Evolutionary conservation across 345 rosid genomes (phyloP).

Genomic region (Theobroma cacao): DNA sequence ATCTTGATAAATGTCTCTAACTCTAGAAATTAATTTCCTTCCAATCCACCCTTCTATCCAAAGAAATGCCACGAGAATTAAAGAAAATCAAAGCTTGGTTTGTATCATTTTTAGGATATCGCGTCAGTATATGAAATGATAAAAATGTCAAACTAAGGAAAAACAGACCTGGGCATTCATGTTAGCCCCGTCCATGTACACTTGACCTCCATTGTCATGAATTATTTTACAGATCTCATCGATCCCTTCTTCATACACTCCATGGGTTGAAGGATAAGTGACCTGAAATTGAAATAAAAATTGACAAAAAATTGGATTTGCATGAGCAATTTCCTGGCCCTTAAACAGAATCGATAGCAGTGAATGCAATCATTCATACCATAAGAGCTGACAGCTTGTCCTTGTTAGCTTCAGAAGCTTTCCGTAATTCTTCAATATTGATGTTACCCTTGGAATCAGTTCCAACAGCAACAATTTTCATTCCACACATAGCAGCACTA

Average conservation of each 20-base stretch:
- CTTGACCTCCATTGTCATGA: constrained; percentile 97
- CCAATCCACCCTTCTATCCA: no score
- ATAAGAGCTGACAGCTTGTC: constrained; percentile 91
- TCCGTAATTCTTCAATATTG: constrained; percentile 79
- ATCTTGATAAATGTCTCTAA: no score
- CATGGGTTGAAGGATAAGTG: constrained; percentile 97
- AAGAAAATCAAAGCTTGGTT: no score
- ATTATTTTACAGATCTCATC: constrained; percentile 93
- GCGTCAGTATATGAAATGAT: not conserved
- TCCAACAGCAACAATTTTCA: constrained; percentile 95
- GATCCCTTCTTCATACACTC: constrained; percentile 95
- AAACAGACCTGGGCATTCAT: constrained; percentile 97
- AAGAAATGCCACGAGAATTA: no score
- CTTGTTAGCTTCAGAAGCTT: constrained; percentile 89
- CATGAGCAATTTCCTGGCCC: not conserved
- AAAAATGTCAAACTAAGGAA: not conserved
- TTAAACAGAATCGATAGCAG: not conserved
- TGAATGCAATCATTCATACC: constrained; percentile 34
- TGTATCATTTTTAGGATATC: not conserved
- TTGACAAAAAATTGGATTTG: not conserved
- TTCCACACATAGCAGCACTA: constrained; percentile 99
- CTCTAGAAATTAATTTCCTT: no score
- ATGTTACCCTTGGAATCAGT: constrained; percentile 98
- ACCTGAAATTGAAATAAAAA: constrained; percentile 44
- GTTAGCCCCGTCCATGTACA: constrained; percentile 99